These are phyloP conservation scores for Rhododendron ovatum DNA, from an alignment of 148 eudicot species.

Conservation along the genomic window DNA sequence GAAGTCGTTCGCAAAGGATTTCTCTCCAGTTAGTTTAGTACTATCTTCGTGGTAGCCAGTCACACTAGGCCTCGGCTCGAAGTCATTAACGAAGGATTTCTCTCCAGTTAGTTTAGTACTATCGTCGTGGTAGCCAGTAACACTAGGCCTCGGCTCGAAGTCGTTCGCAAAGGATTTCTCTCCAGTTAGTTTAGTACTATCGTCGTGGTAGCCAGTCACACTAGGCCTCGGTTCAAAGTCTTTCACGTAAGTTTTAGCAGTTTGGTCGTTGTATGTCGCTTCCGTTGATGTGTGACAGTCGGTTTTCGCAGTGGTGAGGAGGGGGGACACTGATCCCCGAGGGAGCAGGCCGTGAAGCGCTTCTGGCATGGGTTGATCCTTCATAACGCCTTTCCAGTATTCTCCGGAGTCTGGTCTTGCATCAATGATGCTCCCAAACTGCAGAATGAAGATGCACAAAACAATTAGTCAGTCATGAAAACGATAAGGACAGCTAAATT, in stretches of 20 bases:
- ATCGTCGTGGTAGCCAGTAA: conserved; percentile 3
- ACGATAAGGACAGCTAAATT: neutral
- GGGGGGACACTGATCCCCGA: neutral
- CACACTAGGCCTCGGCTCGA: conserved; percentile 24
- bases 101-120: neutral
- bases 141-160: conserved; percentile 27
- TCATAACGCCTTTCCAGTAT: neutral
- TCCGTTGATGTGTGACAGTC: neutral
- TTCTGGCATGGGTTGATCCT: conserved; percentile 3
- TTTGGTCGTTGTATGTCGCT: neutral
- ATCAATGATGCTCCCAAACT: neutral
- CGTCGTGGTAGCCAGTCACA: neutral
- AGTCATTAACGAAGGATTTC: neutral
- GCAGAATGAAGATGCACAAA: neutral
- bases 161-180: neutral
- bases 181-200: neutral
- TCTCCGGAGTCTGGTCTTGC: neutral
- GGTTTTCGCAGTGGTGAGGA: neutral
- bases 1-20: conserved; percentile 7
- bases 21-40: neutral
- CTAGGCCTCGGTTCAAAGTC: conserved; percentile 21
- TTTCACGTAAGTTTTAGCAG: neutral
- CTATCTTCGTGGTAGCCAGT: conserved; percentile 1
- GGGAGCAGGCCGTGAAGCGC: neutral
- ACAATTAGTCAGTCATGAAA: neutral